These are phyloP conservation scores for Claviceps sp. DNA, from an alignment of 2,329 filamentous ascomycete species.

Conservation along the genomic window DNA sequence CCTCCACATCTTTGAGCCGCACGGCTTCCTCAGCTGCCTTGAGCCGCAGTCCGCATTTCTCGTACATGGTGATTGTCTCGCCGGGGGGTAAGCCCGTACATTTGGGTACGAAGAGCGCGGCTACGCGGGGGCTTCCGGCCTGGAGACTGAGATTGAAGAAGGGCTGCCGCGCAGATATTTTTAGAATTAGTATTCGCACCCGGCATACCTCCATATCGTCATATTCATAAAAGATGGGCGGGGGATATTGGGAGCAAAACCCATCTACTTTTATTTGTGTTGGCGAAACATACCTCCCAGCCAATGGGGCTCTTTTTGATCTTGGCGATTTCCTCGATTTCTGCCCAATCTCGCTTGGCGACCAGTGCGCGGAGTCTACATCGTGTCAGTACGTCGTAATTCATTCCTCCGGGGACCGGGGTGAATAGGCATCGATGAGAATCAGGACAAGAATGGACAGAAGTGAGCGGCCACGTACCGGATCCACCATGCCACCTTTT, in stretches of 20 bases:
- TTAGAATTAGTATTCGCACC: background rate
- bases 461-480: slow-evolving; percentile 28
- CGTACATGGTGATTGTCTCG: slow-evolving; percentile 80
- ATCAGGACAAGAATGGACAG: background rate
- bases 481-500: slow-evolving; percentile 83
- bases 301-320: slow-evolving; percentile 81
- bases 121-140: slow-evolving; percentile 81
- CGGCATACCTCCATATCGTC: background rate
- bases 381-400: background rate
- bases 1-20: slow-evolving; percentile 61
- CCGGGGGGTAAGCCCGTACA: slow-evolving; percentile 57
- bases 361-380: slow-evolving; percentile 70
- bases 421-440: too few species aligned
- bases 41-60: slow-evolving; percentile 81
- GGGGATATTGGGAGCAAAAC: too few species aligned
- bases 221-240: background rate
- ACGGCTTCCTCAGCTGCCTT: slow-evolving; percentile 88
- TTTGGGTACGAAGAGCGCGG: slow-evolving; percentile 74
- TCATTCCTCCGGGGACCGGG: too few species aligned
- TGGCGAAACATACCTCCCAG: slow-evolving; percentile 61
- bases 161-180: slow-evolving; percentile 35
- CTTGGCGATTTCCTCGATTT: slow-evolving; percentile 74
- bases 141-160: slow-evolving; percentile 84
- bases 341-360: slow-evolving; percentile 79
- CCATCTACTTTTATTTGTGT: background rate